phyloP scores from a whole-genome alignment of 2,329 filamentous ascomycete species.

The Fusarium sp. region DNA sequence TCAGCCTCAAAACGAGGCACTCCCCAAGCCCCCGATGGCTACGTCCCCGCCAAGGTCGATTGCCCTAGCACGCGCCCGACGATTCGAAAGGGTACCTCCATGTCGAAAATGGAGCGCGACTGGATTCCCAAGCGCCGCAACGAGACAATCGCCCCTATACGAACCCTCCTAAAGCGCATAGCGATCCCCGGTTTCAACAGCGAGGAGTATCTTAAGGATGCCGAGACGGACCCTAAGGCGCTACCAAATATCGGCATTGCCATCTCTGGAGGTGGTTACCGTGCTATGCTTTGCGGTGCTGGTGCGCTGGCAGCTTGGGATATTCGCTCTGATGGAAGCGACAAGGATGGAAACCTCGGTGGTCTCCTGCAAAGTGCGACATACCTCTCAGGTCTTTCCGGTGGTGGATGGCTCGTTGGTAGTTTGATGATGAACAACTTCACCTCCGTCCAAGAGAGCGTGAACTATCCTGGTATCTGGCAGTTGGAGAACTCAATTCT shows the following conservation, averaged over 20 bases:
- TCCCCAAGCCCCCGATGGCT: conserved; percentile 64
- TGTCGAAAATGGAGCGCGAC: conserved; percentile 77
- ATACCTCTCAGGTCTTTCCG: conserved; percentile 84
- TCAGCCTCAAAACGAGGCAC: conserved; percentile 47
- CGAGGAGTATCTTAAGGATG: conserved; percentile 72
- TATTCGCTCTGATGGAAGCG: conserved; percentile 68
- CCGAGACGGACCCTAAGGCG: conserved; percentile 50
- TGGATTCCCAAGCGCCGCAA: conserved; percentile 81
- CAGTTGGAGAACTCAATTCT: conserved; percentile 59
- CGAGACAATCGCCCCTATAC: conserved; percentile 81
- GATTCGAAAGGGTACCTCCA: conserved; percentile 70
- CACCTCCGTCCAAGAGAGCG: conserved; percentile 65
- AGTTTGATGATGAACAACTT: conserved; percentile 89
- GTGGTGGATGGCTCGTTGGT: conserved; percentile 88
- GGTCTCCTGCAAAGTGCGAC: conserved; percentile 85
- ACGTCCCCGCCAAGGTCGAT: conserved; percentile 75
- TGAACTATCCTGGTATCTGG: conserved; percentile 57
- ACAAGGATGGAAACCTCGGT: conserved; percentile 74
- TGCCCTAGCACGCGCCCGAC: conserved; percentile 79
- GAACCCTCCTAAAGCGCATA: conserved; percentile 76
- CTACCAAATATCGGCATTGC: conserved; percentile 77
- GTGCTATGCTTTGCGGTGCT: conserved; percentile 86
- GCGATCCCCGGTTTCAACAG: conserved; percentile 85
- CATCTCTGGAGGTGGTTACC: conserved; percentile 86
- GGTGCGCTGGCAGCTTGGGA: conserved; percentile 86